Evolutionary conservation across 345 rosid species (phyloP).

Genomic region (Gossypium longicalyx): DNA sequence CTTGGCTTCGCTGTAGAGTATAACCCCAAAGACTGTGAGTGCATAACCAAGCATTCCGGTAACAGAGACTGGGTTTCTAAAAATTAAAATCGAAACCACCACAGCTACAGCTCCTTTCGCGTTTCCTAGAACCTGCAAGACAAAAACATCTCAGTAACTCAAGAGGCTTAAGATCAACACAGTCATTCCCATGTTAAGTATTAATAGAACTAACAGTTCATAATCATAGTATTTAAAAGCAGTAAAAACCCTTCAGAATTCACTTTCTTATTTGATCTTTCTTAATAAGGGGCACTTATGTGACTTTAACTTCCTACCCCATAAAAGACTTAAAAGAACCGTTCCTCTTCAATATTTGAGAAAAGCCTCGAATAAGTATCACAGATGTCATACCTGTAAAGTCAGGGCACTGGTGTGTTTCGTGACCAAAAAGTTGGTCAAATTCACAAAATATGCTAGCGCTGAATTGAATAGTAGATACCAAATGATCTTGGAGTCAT

Average conservation of each 20-base stretch:
- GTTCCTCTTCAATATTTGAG: neutral
- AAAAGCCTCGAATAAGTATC: neutral
- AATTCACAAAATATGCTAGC: slow-evolving; percentile 88
- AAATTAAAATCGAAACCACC: slow-evolving; percentile 88
- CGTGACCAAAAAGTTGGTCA: slow-evolving; percentile 98
- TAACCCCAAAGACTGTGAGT: slow-evolving; percentile 85
- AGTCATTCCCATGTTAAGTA: neutral
- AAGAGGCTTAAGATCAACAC: neutral
- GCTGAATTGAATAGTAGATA: slow-evolving; percentile 92
- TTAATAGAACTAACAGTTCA: neutral
- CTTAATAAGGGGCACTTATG: neutral
- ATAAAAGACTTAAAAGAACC: no score
- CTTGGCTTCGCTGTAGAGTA: slow-evolving; percentile 97
- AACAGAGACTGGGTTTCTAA: slow-evolving; percentile 92
- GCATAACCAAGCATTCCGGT: slow-evolving; percentile 97
- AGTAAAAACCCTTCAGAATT: neutral
- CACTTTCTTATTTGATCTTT: neutral
- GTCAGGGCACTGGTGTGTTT: slow-evolving; percentile 97
- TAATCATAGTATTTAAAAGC: neutral
- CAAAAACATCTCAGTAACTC: neutral
- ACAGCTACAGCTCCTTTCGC: slow-evolving; percentile 99
- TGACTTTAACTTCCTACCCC: neutral
- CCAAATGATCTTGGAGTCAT: slow-evolving; percentile 81
- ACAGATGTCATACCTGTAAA: slow-evolving; percentile 61
- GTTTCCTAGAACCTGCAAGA: slow-evolving; percentile 82